Percentiles rank a stretch among this genome's conserved stretches.
Evolutionary conservation across 2,329 filamentous ascomycete species (phyloP).

Genomic region (Drechslera avenae): DNA sequence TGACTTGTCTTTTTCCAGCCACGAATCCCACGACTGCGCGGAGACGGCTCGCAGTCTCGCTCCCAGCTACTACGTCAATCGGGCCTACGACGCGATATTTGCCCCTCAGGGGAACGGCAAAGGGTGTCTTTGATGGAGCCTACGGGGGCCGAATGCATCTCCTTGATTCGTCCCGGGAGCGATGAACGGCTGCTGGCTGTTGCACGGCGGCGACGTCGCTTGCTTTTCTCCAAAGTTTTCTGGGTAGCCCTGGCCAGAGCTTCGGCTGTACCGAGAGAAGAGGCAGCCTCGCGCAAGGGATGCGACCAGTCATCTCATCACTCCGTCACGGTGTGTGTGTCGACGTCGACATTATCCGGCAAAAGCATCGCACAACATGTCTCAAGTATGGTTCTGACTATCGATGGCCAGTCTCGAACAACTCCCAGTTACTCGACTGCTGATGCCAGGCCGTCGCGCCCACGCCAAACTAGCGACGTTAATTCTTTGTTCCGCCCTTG

Average conservation of each 20-base stretch:
- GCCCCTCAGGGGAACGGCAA: constrained; percentile 36
- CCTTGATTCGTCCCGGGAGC: constrained; percentile 33
- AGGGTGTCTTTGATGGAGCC: constrained; percentile 23
- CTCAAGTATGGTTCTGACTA: neutral
- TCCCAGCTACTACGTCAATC: constrained; percentile 15
- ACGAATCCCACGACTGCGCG: constrained; percentile 21
- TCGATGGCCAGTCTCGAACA: constrained; percentile 4
- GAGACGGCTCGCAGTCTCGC: constrained; percentile 23
- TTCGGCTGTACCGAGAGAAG: constrained; percentile 20
- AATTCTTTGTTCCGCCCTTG: constrained; percentile 30
- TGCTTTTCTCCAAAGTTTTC: constrained; percentile 30
- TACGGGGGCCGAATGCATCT: constrained; percentile 16
- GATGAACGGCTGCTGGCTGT: constrained; percentile 35
- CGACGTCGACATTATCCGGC: neutral
- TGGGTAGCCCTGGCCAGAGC: constrained; percentile 35
- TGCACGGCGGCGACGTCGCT: constrained; percentile 30
- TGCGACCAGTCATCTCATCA: constrained; percentile 19
- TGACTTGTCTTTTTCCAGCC: constrained; percentile 4
- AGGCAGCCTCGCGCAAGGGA: constrained; percentile 31
- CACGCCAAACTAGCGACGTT: constrained; percentile 24
- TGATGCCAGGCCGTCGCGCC: constrained; percentile 7
- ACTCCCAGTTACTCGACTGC: constrained; percentile 12
- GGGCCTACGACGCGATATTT: constrained; percentile 25
- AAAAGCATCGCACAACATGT: neutral
- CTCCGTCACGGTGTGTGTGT: constrained; percentile 14